A percentile compares a stretch with the other conserved stretches of the same genome.
Conservation (phyloP, 2,329 filamentous ascomycete species). For the Xylaria sp. region DNA sequence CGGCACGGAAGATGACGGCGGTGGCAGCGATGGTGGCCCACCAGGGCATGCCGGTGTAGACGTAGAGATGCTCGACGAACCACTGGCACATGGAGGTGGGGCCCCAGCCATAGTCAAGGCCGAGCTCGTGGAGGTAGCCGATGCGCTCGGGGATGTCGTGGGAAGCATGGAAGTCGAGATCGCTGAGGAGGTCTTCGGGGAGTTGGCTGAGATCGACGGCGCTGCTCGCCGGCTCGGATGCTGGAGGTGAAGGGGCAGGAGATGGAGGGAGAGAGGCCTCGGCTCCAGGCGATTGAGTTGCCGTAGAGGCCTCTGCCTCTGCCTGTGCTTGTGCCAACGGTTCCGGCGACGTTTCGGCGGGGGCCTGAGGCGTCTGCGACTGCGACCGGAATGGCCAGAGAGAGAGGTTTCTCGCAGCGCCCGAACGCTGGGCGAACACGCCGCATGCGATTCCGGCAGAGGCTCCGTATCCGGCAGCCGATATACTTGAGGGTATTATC, state of each 20-base stretch:
- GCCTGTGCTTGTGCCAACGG: neutral
- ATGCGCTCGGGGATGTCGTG: constrained; percentile 77
- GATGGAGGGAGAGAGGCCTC: constrained; percentile 20
- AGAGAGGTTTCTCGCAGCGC: constrained; percentile 48
- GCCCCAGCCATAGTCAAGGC: constrained; percentile 88
- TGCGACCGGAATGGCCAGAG: constrained; percentile 50
- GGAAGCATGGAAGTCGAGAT: constrained; percentile 46
- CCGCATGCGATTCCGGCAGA: constrained; percentile 34
- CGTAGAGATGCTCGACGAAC: constrained; percentile 83
- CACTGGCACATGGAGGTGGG: constrained; percentile 78
- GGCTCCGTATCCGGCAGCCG: constrained; percentile 18
- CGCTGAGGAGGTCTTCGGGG: constrained; percentile 31
- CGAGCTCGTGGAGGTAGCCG: constrained; percentile 84
- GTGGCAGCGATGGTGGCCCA: constrained; percentile 77
- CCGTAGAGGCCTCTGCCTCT: neutral
- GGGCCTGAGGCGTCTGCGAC: constrained; percentile 23
- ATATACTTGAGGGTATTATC: constrained; percentile 25
- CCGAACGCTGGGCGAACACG: constrained; percentile 47
- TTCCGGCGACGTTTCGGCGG: constrained; percentile 35
- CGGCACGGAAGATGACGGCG: constrained; percentile 71
- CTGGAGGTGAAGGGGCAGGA: neutral
- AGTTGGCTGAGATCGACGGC: constrained; percentile 42
- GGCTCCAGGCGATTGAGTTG: constrained; percentile 1
- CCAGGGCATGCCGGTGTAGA: constrained; percentile 82
- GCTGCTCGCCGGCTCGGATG: constrained; percentile 5